Base-by-base conservation (phyloP, 2,329 filamentous ascomycete genomes). In the Graphilbum sp. region DNA sequence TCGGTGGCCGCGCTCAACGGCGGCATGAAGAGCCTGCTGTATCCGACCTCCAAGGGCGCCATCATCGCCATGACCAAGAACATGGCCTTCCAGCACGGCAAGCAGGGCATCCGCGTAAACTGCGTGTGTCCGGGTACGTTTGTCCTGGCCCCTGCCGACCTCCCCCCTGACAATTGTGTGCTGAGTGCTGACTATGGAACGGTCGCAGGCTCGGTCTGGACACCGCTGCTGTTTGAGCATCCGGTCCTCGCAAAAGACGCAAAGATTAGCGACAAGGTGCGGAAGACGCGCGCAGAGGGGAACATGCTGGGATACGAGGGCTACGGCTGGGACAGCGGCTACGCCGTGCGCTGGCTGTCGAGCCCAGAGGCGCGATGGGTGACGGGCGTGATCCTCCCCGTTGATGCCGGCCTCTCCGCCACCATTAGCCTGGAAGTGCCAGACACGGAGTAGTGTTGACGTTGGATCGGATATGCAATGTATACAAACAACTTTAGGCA, bases 1-100 rank as follows among this genome's bases (percentile, higher is more conserved):
- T 69, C 63, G 32, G 72, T 78, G 1, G 72, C 73, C 0, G 72
- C 71, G 0, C 37, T 65, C 17, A 54, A 54, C 19, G 63, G 63
- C 0, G 63, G 63, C 0, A 62, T 56, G 24, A 60, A 60, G 3
- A 54, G 56, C 43, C 45, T 67, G 7, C 46, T 65, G 1, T 66
- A 66, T 34, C 62, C 63, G 6, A 65, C 62, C 0, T 58, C 53
- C 41, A 66, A 66, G 41, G 62, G 63, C 1, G 62, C 63, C 0
- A 57, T 67, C 2, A 55, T 67, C 2, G 61, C 67, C 16, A 66
- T 69, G 63, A 67, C 64, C 1, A 47, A 62, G 2, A 61, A 63
- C 2, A 68, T 69, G 64, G 64, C 64, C 1, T 60, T 60, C 3
- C 60, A 67, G 17, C 64, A 68, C 43, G 63, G 55, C 4, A 43